Base-by-base conservation (phyloP, 2,329 filamentous ascomycete species). In the Beauveria sp. region DNA sequence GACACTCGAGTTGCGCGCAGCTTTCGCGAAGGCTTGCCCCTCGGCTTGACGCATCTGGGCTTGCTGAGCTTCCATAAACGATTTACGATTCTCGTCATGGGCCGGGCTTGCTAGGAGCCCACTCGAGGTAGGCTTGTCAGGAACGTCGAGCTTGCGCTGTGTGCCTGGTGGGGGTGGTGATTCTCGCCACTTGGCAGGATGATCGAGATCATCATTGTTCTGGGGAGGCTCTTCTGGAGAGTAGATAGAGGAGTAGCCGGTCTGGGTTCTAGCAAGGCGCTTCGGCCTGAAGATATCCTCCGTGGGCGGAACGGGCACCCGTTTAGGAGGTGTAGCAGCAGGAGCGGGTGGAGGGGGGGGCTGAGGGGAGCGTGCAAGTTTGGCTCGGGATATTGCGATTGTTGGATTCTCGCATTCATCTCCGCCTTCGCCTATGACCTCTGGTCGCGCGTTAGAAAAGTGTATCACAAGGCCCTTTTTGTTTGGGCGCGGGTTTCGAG, bases 361-460 rank as follows among this genome's bases (percentile, higher is more conserved):
- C 67, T 70, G 75, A 34, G 69, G 55, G 38, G 60, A 47, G 28
- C 62, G 60, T 38, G 58, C 52, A 18, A 38, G 30, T 24, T 50
- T 58, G 10, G 30, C 43, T 2, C 62, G 50, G 9, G 62, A 52
- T 24, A 63, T 54, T 70, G 69, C 66, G 72, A 57, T 51, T n/a
- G 45, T 62, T 60, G 90, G 89, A 9, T 82, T 77, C 59, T 90
- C 86, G 60, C 89, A 88, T 72, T 96, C 92, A 69, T 97, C 93
- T 40, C 93, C 93, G 62, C 93, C 93, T 73, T 93, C 88, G 52
- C 93, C 93, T 69, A 98, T 97, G 64, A 96, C 75, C 52, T 91
- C 88, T 7, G 93, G 92, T 60, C 82, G 79, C 10, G 81, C 82
- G 66, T 90, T 85, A 58, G 82, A 83, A 69, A 97, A 97, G 61